Base-by-base conservation (phyloP, 768 basidiomycete genomes). In the Pleurotus pulmonarius region DNA sequence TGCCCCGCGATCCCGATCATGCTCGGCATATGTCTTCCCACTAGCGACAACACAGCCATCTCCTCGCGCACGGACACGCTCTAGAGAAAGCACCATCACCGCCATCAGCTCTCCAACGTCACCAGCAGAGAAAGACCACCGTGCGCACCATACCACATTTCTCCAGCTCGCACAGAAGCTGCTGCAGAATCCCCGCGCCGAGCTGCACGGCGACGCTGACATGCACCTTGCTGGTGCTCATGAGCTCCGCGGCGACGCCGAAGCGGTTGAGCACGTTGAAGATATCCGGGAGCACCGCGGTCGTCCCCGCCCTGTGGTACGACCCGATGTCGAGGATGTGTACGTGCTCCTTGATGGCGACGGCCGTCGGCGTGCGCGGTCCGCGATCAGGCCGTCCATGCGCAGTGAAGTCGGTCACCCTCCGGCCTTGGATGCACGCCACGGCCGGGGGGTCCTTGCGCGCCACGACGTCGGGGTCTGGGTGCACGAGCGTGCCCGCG, bases 41-140 rank as follows among this genome's bases (percentile, higher is more conserved):
- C 96, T 24, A 98, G 83, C 16, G 93, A 96, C n/a, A 98, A 83
- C 63, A 98, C 98, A 34, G 93, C 84, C 95, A 98, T 95, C 66
- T 94, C 85, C 13, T 75, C 73, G 56, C 86, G 85, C 13, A 92
- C 74, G 0, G 92, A 84, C 20, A 97, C 90, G 90, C 16, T 24
- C 51, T 52, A 39, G n/a, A 18, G 24, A 12, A 25, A 24, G 15
- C n/a, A 18, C 37, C 3, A n/a, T n/a, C n/a, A n/a, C n/a, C n/a
- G n/a, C n/a, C n/a, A 13, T 18, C 41, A 15, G 12, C 16, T 15
- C n/a, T 29, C 5, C 16, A 34, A 15, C 15, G 25, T 1, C 25
- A 2, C 4, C 20, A 1, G 6, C 37, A 18, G n/a, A 2, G 34
- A 15, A 49, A 37, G 25, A 40, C 48, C 13, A 39, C 16, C 1